Conservation (phyloP, 2,329 filamentous ascomycete species). For the Arthrobotrys musiformis region DNA sequence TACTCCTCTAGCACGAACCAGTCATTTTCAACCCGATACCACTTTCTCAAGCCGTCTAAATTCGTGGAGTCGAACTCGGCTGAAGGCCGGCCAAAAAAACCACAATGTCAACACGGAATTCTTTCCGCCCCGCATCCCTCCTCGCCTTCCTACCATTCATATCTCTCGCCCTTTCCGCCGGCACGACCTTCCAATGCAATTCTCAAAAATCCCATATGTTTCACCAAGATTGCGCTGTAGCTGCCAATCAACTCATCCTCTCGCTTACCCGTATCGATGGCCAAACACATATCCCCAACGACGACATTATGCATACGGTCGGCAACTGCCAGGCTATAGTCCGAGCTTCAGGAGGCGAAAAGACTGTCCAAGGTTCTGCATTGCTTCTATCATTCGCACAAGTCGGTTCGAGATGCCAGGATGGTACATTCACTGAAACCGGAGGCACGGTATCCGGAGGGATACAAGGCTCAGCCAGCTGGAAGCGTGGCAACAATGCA, state of each 20-base stretch:
- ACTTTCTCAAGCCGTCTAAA: not conserved
- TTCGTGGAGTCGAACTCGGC: not conserved
- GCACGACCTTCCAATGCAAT: conserved; percentile 45
- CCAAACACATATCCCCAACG: conserved; percentile 40
- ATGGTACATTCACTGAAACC: conserved; percentile 26
- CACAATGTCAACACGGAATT: conserved; percentile 51
- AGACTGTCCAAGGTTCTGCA: conserved; percentile 21
- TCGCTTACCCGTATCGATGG: conserved; percentile 36
- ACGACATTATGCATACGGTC: conserved; percentile 30
- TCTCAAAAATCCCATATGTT: conserved; percentile 29
- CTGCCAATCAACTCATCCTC: conserved; percentile 37
- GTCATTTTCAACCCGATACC: not conserved
- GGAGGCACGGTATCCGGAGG: conserved; percentile 15
- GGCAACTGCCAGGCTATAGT: conserved; percentile 25
- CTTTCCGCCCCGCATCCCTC: conserved; percentile 11
- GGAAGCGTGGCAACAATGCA: conserved; percentile 27
- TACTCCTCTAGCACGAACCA: not conserved
- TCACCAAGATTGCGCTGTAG: conserved; percentile 39
- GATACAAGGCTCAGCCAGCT: conserved; percentile 27
- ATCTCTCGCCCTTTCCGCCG: conserved; percentile 26
- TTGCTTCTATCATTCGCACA: conserved; percentile 44
- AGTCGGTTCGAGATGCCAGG: conserved; percentile 47
- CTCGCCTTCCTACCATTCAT: conserved; percentile 29
- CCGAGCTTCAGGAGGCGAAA: conserved; percentile 33
- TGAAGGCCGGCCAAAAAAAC: conserved; percentile 28